Evolutionary conservation across 352 stramenopile species (phyloP), one percentile per base, ranked within the genome.

Genomic region (Pythium brachiatum): DNA sequence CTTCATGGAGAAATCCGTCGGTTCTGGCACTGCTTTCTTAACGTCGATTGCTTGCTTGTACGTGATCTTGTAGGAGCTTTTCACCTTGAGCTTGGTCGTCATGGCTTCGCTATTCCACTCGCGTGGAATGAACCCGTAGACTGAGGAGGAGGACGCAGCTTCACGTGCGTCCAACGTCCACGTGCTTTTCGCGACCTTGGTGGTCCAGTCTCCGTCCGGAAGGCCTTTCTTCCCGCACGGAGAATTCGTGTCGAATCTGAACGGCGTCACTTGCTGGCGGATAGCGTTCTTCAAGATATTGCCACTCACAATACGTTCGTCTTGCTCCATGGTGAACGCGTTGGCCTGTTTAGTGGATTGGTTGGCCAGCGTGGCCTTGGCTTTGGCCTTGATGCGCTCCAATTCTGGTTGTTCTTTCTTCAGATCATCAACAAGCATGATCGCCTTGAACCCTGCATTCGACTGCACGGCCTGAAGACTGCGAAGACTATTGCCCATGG

Each of bases 71-170:
- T 38, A 55, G 6, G 34, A 56, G 20, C 57, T 23, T n/a, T 32
- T 39, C n/a, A 75, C 34, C 23, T 47, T 38, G 4, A 60, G 11
- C 12, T 27, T n/a, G 7, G 72, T 27, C 57, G 59, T 56, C 26
- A n/a, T n/a, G n/a, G n/a, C n/a, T n/a, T 84, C 75, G 16, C 68
- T 73, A 51, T 84, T 78, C 75, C 73, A 84, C 21, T 81, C 75
- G 31, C 65, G 66, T 7, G 74, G 56, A 21, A 66, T 62, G 48
- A 84, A 84, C 29, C 75, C 75, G 44, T 76, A 84, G 16, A 73
- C 59, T 9, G 70, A 68, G 2, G 60, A 66, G 16, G 71, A 76
- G 4, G 73, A 67, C n/a, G n/a, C n/a, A n/a, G n/a, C n/a, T n/a
- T n/a, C n/a, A n/a, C n/a, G n/a, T n/a, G n/a, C n/a, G n/a, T n/a